phyloP scores from a whole-genome alignment of 1,139 yeast species.

The Groenewaldozyma sp. region DNA sequence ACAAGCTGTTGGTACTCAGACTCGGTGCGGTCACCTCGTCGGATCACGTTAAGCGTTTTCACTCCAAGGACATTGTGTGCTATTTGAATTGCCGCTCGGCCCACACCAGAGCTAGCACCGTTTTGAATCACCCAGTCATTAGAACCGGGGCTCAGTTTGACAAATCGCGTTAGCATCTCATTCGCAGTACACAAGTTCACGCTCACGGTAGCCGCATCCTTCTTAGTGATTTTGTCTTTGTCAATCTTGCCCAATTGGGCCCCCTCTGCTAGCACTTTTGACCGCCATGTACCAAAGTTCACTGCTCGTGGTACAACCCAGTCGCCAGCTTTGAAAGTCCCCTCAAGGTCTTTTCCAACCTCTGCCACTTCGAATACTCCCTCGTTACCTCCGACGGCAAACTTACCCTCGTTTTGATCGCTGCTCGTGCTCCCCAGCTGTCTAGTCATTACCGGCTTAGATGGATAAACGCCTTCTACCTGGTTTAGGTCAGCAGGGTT shows the following conservation, averaged over 20 bases:
- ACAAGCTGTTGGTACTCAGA: constrained; percentile 58
- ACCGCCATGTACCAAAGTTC: constrained; percentile 92
- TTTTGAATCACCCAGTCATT: constrained; percentile 97
- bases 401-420: constrained; percentile 39
- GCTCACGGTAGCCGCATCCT: constrained; percentile 76
- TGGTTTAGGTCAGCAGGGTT: constrained; percentile 91
- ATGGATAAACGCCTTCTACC: constrained; percentile 87
- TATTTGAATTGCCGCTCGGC: constrained; percentile 86
- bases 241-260: constrained; percentile 30
- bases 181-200: constrained; percentile 93
- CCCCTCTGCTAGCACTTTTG: constrained; percentile 45
- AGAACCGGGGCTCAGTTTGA: constrained; percentile 50
- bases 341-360: constrained; percentile 43
- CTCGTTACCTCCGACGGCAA: constrained; percentile 86
- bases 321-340: constrained; percentile 56
- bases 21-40: constrained; percentile 45
- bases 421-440: constrained; percentile 40
- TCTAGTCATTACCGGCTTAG: constrained; percentile 55
- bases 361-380: constrained; percentile 80
- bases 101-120: constrained; percentile 95
- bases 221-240: constrained; percentile 40
- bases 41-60: constrained; percentile 77
- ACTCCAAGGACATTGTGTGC: constrained; percentile 68
- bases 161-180: constrained; percentile 71
- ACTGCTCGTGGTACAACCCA: constrained; percentile 85